Percentiles rank a stretch among this genome's conserved stretches.
Conservation (phyloP, 1,139 yeast genomes). For the Magnusiomyces suaveolens region DNA sequence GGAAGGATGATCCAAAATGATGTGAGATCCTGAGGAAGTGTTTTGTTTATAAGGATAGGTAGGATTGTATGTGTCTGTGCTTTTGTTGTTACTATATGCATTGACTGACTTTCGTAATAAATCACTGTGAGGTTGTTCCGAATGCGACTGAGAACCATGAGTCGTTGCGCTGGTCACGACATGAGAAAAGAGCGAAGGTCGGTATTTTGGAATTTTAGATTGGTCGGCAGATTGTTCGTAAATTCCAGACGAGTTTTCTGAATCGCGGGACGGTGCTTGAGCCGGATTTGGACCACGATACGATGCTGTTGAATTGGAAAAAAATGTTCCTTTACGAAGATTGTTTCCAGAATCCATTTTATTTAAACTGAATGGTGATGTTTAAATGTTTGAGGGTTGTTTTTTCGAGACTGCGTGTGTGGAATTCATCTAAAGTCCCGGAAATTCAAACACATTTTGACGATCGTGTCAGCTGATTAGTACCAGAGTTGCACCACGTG, state of each 20-base stretch:
- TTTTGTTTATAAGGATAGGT: not conserved
- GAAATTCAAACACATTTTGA: no score
- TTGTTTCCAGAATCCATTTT: not conserved
- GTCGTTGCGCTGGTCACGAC: slow-evolving; percentile 9
- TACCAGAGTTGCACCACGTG: no score
- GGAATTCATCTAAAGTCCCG: no score
- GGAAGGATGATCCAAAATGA: not conserved
- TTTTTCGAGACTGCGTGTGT: no score
- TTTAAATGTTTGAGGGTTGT: no score
- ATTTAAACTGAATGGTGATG: no score
- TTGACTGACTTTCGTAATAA: no score
- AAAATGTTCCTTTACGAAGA: not conserved
- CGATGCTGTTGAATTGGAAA: not conserved
- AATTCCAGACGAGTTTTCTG: not conserved
- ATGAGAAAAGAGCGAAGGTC: slow-evolving; percentile 11
- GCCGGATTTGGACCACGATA: not conserved
- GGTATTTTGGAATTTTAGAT: not conserved
- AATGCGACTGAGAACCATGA: no score
- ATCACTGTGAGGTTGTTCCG: no score
- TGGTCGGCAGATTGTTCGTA: no score
- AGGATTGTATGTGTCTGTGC: not conserved
- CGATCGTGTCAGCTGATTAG: no score
- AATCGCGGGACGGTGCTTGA: not conserved
- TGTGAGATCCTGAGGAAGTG: not conserved
- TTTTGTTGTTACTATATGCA: no score